phyloP scores from a whole-genome alignment of 2,329 filamentous ascomycete species.

The Aureobasidium sp. region DNA sequence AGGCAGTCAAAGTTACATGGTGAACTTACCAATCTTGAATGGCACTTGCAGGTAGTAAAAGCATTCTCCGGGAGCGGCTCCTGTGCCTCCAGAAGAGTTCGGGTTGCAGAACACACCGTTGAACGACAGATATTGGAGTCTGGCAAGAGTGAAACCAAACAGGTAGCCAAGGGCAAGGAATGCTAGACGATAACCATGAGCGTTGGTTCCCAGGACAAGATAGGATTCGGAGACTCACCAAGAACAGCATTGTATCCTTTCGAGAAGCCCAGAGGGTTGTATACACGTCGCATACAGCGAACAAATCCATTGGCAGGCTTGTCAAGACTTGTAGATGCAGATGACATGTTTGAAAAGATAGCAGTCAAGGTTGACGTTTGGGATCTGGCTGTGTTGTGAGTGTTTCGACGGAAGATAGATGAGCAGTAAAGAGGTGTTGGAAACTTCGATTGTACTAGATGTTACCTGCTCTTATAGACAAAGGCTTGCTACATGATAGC shows the following conservation, averaged over 20 bases:
- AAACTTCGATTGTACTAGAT: no score
- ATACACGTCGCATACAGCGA: slow-evolving; percentile 21
- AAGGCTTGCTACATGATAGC: background rate
- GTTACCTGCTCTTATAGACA: background rate
- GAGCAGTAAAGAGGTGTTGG: background rate
- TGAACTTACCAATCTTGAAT: background rate
- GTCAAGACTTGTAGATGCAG: no score
- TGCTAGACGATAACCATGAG: slow-evolving; percentile 13
- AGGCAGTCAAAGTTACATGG: no score
- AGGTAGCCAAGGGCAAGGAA: slow-evolving; percentile 39
- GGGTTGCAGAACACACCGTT: slow-evolving; percentile 17
- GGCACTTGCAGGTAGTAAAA: slow-evolving; percentile 28
- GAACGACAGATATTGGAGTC: slow-evolving; percentile 42
- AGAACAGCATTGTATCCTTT: slow-evolving; percentile 50
- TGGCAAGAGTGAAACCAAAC: slow-evolving; percentile 41
- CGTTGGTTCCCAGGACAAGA: background rate
- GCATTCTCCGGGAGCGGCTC: slow-evolving; percentile 34
- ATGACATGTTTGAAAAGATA: background rate
- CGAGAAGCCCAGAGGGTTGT: slow-evolving; percentile 44
- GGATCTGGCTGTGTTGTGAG: background rate
- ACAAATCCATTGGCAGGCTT: background rate
- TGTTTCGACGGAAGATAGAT: background rate
- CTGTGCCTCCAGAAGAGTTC: slow-evolving; percentile 11
- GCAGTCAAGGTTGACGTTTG: background rate
- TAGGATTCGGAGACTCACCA: slow-evolving; percentile 24